Evolutionary conservation across 2,329 filamentous ascomycete species (phyloP), one percentile per base, ranked within the genome.

Genomic region (Ophiostoma populinum): DNA sequence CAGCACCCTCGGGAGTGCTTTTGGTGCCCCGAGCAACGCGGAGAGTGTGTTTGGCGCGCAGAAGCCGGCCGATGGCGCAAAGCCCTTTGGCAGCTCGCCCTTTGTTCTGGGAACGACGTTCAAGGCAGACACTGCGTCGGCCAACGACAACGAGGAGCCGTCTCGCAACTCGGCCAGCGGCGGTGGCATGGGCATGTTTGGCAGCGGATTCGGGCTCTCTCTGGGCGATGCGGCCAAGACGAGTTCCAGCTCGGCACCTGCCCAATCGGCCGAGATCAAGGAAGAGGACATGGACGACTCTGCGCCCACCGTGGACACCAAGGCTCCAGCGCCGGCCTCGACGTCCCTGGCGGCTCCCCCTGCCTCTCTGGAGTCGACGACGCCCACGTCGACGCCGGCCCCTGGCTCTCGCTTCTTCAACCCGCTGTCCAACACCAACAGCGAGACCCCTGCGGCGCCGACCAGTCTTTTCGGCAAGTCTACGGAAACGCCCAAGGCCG

Each of bases 41-140:
- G n/a, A n/a, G n/a, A n/a, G n/a, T n/a, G n/a, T n/a, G n/a, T n/a
- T n/a, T n/a, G n/a, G 49, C 47, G 17, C 53, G 59, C 15, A 62
- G 58, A 36, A 46, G 51, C n/a, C n/a, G n/a, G n/a, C n/a, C n/a
- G 7, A 51, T 37, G 47, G 49, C 13, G 22, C 42, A 37, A 34
- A 50, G 41, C 42, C 49, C 7, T 65, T 70, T 46, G 63, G 60
- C 18, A 62, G 62, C n/a, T 54, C 58, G 12, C 64, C 68, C 1
- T 82, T 82, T 55, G 76, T 78, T 45, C 58, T 82, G 12, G 65
- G 67, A 25, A 75, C 70, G 20, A 74, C 69, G 2, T 83, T 82
- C 55, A 71, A 74, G 46, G 62, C 64, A 7, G 75, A 80, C 43
- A 63, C 67, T 6, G 62, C 63, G 29, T 61, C 67, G 1, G 72